Evolutionary conservation across 306 rosid genomes (phyloP).

Genomic region (Coriaria nepalensis): DNA sequence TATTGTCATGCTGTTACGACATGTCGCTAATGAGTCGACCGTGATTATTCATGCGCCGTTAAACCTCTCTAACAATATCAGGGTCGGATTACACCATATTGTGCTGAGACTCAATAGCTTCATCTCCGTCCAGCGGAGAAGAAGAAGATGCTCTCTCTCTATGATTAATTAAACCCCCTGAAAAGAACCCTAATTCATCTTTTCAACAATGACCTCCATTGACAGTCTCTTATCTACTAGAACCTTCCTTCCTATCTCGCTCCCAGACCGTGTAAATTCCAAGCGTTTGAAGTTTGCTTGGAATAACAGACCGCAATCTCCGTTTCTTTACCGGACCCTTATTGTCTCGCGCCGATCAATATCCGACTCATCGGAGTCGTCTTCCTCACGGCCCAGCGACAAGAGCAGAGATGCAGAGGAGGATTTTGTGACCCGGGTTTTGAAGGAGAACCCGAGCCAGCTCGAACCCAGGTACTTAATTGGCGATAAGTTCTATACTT

Average conservation of each 20-base stretch:
- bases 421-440: conserved; percentile 67
- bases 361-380: conserved; percentile 16
- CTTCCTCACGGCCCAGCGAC: conserved; percentile 15
- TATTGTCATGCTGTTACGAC: too few relatives aligned
- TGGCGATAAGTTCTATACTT: conserved; percentile 54
- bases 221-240: conserved; percentile 43
- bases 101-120: too few relatives aligned
- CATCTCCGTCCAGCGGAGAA: too few relatives aligned
- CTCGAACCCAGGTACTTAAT: conserved; percentile 63
- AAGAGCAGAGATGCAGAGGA: conserved; percentile 20
- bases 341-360: conserved; percentile 32
- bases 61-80: too few relatives aligned
- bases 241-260: conserved; percentile 27
- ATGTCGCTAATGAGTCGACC: too few relatives aligned
- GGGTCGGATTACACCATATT: too few relatives aligned
- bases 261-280: conserved; percentile 3
- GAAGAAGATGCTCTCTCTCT: too few relatives aligned
- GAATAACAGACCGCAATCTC: conserved; percentile 15
- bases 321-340: conserved; percentile 27
- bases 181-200: conserved; percentile 5
- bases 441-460: conserved; percentile 91
- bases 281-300: conserved; percentile 21
- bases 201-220: conserved; percentile 31
- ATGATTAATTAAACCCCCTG: too few relatives aligned
- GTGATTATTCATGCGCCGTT: too few relatives aligned